Percentiles rank a stretch among this genome's conserved stretches.
phyloP scores from a whole-genome alignment of 2,329 filamentous ascomycete genomes.

The Xylariaceae sp. region DNA sequence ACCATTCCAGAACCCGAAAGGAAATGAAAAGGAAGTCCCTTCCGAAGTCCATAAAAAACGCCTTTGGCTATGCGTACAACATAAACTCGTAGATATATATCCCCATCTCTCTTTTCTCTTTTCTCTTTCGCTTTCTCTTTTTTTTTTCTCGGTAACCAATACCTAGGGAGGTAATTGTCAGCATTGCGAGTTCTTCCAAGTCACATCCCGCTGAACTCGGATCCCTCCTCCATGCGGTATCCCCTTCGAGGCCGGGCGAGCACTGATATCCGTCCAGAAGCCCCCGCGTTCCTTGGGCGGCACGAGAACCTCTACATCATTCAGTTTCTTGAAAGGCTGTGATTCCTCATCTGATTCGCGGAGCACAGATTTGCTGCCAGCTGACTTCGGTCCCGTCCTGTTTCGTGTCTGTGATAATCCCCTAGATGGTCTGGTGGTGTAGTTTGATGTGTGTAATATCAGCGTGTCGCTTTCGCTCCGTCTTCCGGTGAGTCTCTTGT shows the following conservation, averaged over 20 bases:
- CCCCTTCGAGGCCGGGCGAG: slow-evolving; percentile 8
- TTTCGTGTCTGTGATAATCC: slow-evolving; percentile 3
- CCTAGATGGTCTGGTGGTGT: slow-evolving; percentile 10
- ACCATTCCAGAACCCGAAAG: too few relatives aligned
- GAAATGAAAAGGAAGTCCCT: too few relatives aligned
- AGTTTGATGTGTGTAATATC: slow-evolving; percentile 10
- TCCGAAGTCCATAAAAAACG: too few relatives aligned
- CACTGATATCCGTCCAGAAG: slow-evolving; percentile 18
- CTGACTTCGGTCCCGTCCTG: background rate
- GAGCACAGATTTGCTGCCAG: slow-evolving; percentile 7
- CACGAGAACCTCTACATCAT: slow-evolving; percentile 14
- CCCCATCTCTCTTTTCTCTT: too few relatives aligned
- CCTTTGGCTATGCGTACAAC: too few relatives aligned
- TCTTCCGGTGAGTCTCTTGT: slow-evolving; percentile 5
- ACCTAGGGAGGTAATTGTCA: background rate
- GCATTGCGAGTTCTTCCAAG: slow-evolving; percentile 14
- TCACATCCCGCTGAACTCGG: slow-evolving; percentile 18
- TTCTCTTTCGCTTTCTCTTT: too few relatives aligned
- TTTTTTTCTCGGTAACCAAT: too few relatives aligned
- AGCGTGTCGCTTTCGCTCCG: slow-evolving; percentile 6
- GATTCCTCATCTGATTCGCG: slow-evolving; percentile 18
- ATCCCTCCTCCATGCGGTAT: slow-evolving; percentile 10
- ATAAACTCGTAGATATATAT: too few relatives aligned
- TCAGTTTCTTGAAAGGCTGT: slow-evolving; percentile 14
- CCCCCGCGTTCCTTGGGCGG: slow-evolving; percentile 14